Evolutionary conservation across 73 alveolate species (phyloP).

Genomic region (Paramecium sonneborni): DNA sequence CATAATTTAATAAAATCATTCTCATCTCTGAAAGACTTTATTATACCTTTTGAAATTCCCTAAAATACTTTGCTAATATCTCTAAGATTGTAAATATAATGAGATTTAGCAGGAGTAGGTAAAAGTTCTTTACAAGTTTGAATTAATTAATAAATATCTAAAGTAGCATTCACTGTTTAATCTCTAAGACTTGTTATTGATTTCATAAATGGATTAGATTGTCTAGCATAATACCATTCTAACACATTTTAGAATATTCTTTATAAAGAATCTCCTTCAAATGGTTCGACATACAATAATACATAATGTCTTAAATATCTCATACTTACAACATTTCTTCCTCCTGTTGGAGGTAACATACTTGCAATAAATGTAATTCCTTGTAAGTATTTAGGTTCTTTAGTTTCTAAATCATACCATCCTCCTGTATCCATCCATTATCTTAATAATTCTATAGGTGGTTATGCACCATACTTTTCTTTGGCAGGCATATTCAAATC

Average conservation of each 20-base stretch:
- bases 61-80: conserved; percentile 99
- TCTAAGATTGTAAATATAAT: conserved; percentile 98
- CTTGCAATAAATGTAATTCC: conserved; percentile 97
- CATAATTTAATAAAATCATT: conserved; percentile 94
- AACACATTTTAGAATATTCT: conserved; percentile 89
- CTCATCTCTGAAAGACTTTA: conserved; percentile 80
- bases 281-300: conserved; percentile 93
- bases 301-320: conserved; percentile 94
- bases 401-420: conserved; percentile 96
- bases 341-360: conserved; percentile 99
- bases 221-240: conserved; percentile 95
- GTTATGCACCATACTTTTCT: conserved; percentile 99
- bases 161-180: conserved; percentile 81
- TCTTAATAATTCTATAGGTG: conserved; percentile 99
- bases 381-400: conserved; percentile 86
- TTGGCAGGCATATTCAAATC: conserved; percentile 99
- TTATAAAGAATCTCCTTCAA: conserved; percentile 88
- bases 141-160: conserved; percentile 85
- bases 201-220: conserved; percentile 72
- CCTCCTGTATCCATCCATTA: conserved; percentile 99
- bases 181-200: conserved; percentile 74
- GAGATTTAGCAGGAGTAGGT: conserved; percentile 99
- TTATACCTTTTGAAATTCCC: conserved; percentile 92
- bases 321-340: conserved; percentile 87
- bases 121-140: conserved; percentile 84